Evolutionary conservation across 208 protist species (phyloP), one percentile per base, ranked within the genome.

Genomic region (Trypanosoma lewisi): DNA sequence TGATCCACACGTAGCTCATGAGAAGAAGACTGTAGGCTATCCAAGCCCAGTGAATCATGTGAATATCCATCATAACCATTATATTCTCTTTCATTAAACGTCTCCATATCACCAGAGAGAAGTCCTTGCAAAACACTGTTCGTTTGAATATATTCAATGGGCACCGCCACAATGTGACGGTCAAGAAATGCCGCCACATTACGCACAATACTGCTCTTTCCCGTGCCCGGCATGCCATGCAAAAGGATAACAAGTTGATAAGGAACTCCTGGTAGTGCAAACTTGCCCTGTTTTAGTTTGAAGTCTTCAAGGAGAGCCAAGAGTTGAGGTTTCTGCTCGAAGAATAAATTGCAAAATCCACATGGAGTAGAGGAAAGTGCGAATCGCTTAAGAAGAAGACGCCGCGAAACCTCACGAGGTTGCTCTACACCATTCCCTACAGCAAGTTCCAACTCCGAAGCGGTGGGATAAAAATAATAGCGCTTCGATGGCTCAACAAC

Each of bases 141-240:
- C 16, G 89, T 96, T 42, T 77, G 37, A 60, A 97, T 73, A 5
- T 60, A 71, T 31, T 70, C 57, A 58, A 97, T 83, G 11, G 82
- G 80, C 4, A 97, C 56, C 8, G 76, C 63, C 19, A 96, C 77
- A 33, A 97, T 73, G 57, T 93, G 62, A 9, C 93, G 86, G 30
- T 61, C 49, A 39, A 93, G 70, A 55, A 88, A 64, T 5, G 57
- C 52, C n/a, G 94, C 94, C 19, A 97, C 77, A 5, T 84, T 83
- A 56, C 93, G 92, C 21, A 96, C 82, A 41, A 94, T 71, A 30
- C 83, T 89, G 14, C 95, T 98, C 73, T 98, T 98, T 25, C 88
- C 95, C 7, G 96, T 98, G 0, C 97, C 97, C 11, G 96, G 94
- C 21, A 92, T 80, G 6, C 95, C 95, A 78, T 96, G 62, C 17